Evolutionary conservation across 768 basidiomycete genomes (phyloP).

Genomic region (Rhizopogon vesiculosus): DNA sequence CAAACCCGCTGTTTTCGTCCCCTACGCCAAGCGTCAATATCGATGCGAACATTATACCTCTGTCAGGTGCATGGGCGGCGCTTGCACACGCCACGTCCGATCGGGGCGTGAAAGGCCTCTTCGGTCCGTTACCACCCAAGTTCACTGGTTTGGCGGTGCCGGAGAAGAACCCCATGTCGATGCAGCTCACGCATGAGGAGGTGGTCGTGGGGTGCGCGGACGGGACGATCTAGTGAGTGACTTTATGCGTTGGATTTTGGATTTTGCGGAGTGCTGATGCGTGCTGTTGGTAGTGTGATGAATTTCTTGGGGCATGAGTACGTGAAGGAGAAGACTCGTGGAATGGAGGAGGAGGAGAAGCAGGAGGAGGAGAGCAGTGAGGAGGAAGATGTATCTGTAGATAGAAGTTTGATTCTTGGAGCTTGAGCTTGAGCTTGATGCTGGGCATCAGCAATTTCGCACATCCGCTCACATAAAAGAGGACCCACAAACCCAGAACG

Average conservation of each 20-base stretch:
- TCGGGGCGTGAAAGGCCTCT: slow-evolving; percentile 52
- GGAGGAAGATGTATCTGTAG: background rate
- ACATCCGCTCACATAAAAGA: background rate
- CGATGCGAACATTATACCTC: slow-evolving; percentile 58
- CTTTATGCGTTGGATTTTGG: background rate
- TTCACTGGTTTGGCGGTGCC: slow-evolving; percentile 80
- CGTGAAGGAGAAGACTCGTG: slow-evolving; percentile 25
- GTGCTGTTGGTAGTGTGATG: slow-evolving; percentile 41
- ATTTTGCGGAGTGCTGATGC: slow-evolving; percentile 8
- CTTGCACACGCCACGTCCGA: slow-evolving; percentile 40
- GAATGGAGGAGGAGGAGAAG: background rate
- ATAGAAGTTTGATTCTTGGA: background rate
- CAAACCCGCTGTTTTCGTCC: slow-evolving; percentile 9
- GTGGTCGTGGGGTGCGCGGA: slow-evolving; percentile 90
- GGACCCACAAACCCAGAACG: background rate
- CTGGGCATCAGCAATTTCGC: too few relatives aligned
- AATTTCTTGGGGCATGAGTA: slow-evolving; percentile 59
- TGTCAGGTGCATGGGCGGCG: slow-evolving; percentile 74
- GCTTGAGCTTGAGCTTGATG: background rate
- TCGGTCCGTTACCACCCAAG: slow-evolving; percentile 59
- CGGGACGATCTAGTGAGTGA: slow-evolving; percentile 85
- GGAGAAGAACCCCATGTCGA: slow-evolving; percentile 93
- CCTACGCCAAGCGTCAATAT: slow-evolving; percentile 48
- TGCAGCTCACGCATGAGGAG: slow-evolving; percentile 88
- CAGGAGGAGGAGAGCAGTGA: background rate